Conservation (phyloP, 169 alveolate species). For the Plasmodium fragile region DNA sequence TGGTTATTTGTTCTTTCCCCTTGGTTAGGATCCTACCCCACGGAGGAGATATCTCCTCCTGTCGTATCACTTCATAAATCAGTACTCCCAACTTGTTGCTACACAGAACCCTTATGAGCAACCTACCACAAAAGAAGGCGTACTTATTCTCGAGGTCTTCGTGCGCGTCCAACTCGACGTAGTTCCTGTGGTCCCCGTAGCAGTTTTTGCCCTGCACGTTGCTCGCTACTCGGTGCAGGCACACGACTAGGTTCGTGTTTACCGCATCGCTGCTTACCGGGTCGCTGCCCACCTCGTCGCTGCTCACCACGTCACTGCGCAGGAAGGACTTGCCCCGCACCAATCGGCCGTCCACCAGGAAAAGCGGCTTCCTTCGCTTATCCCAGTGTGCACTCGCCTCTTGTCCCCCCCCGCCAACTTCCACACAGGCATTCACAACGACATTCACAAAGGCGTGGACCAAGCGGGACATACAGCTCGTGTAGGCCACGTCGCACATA, state of each 20-base stretch:
- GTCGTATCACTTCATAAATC: conserved; percentile 29
- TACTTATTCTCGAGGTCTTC: conserved; percentile 8
- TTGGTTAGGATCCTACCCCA: neutral
- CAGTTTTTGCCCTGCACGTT: conserved; percentile 29
- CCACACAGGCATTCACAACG: conserved; percentile 10
- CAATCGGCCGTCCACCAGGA: neutral
- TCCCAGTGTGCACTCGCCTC: neutral
- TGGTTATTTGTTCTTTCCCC: neutral
- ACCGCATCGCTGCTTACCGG: neutral
- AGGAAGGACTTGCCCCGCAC: neutral
- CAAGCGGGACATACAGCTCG: neutral
- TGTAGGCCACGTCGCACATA: conserved; percentile 29
- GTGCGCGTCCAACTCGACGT: conserved; percentile 3
- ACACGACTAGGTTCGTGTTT: conserved; percentile 5
- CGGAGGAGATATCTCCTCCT: neutral
- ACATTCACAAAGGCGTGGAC: conserved; percentile 20
- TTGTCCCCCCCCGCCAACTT: neutral
- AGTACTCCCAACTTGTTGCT: neutral
- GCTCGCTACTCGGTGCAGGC: conserved; percentile 42
- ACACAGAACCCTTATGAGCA: conserved; percentile 19
- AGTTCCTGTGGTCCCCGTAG: conserved; percentile 34
- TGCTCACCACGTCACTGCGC: neutral
- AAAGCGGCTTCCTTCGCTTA: neutral
- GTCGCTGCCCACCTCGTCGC: neutral
- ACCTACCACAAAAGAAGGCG: conserved; percentile 52